Percentiles rank a stretch among this genome's conserved stretches.
These are phyloP conservation scores for Cladosporium oxysporum DNA, from an alignment of 2,329 filamentous ascomycete species.

Conservation along the genomic window DNA sequence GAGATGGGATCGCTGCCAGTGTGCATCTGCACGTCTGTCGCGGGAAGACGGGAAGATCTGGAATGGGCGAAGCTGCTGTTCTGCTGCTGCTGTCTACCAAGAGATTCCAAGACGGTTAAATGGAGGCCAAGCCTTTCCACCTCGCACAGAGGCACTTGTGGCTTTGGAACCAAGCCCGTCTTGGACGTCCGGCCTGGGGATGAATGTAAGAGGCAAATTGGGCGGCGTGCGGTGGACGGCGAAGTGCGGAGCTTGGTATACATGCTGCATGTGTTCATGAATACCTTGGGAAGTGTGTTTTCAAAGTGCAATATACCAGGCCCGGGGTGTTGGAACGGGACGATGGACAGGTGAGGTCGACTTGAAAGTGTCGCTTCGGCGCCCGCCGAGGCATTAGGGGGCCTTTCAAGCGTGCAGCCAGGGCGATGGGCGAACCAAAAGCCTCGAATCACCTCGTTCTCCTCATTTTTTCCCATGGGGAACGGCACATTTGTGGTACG, in stretches of 20 bases:
- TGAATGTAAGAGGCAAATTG: slow-evolving; percentile 12
- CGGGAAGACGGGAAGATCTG: slow-evolving; percentile 16
- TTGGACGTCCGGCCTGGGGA: slow-evolving; percentile 14
- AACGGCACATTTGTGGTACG: slow-evolving; percentile 1
- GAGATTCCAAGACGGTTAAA: slow-evolving; percentile 20
- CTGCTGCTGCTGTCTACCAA: neutral
- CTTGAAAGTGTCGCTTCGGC: neutral
- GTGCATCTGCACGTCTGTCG: neutral
- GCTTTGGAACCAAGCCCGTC: slow-evolving; percentile 8
- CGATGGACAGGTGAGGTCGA: neutral
- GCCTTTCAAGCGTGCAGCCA: neutral
- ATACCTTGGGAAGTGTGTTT: neutral
- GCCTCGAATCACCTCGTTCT: slow-evolving; percentile 6
- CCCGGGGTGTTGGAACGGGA: neutral
- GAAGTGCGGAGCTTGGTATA: neutral
- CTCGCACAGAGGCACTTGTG: neutral
- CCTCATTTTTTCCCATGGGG: slow-evolving; percentile 12
- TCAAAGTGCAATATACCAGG: neutral
- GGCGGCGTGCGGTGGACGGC: neutral
- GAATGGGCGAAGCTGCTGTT: slow-evolving; percentile 4
- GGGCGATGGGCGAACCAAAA: neutral
- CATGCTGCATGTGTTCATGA: neutral
- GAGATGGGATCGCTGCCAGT: neutral
- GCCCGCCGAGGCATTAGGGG: neutral
- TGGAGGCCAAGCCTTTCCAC: slow-evolving; percentile 3